These are phyloP conservation scores for Niveomyces coronatus DNA, from an alignment of 2,329 filamentous ascomycete species.

Conservation along the genomic window DNA sequence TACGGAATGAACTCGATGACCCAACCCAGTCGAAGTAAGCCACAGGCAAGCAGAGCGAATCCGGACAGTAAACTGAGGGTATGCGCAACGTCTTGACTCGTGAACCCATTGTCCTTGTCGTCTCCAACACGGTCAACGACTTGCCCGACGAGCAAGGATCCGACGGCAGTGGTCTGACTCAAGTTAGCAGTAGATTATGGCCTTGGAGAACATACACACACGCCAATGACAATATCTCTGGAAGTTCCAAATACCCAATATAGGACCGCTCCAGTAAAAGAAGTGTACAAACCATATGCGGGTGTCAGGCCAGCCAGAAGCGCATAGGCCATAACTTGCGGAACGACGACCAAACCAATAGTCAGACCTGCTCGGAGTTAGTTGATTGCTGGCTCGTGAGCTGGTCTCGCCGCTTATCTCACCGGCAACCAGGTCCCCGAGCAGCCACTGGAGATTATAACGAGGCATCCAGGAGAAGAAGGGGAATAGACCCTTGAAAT, in stretches of 20 bases:
- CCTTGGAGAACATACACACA: constrained; percentile 16
- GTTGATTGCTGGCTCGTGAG: neutral
- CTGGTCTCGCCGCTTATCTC: constrained; percentile 14
- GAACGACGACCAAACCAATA: constrained; percentile 61
- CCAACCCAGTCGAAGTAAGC: constrained; percentile 37
- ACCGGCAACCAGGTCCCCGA: constrained; percentile 65
- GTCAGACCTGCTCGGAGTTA: constrained; percentile 21
- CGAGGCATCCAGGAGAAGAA: constrained; percentile 57
- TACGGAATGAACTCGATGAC: constrained; percentile 42
- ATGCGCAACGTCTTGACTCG: constrained; percentile 31
- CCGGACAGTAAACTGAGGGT: constrained; percentile 36
- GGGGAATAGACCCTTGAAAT: constrained; percentile 48
- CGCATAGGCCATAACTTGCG: constrained; percentile 74
- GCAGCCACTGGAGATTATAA: constrained; percentile 64
- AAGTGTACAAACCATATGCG: constrained; percentile 69
- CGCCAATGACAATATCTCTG: constrained; percentile 74
- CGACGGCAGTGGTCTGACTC: constrained; percentile 43
- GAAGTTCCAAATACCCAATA: constrained; percentile 82
- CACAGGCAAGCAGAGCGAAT: constrained; percentile 32
- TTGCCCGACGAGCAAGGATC: constrained; percentile 40
- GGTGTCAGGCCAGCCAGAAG: constrained; percentile 56
- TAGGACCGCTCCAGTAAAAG: constrained; percentile 68
- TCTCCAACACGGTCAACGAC: constrained; percentile 29
- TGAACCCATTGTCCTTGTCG: constrained; percentile 23
- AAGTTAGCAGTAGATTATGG: constrained; percentile 6